Percentiles rank a stretch among this genome's conserved stretches.
These are phyloP conservation scores for Anastatica hierochuntica DNA, from an alignment of 345 rosid species.

Conservation along the genomic window DNA sequence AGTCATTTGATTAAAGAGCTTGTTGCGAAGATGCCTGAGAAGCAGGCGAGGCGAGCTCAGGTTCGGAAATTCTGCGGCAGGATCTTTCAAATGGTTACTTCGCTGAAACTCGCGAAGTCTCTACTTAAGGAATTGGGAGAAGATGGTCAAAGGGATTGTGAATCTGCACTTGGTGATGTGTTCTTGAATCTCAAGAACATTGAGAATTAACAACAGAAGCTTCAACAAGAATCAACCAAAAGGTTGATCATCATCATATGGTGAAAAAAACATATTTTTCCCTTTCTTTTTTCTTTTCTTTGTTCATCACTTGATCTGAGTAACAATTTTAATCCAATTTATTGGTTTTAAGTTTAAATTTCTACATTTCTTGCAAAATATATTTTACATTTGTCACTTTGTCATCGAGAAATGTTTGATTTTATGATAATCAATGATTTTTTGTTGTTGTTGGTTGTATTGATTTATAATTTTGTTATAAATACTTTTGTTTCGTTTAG, in stretches of 20 bases:
- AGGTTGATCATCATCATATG: constrained; percentile 1
- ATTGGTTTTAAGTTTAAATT: background rate
- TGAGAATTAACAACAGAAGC: constrained; percentile 5
- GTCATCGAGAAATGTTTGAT: constrained; percentile 5
- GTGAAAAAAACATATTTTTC: constrained; percentile 1
- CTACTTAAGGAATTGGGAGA: constrained; percentile 47
- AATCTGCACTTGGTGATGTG: constrained; percentile 52
- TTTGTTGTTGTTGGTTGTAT: background rate
- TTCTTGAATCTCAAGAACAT: constrained; percentile 46
- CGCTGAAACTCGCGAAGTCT: constrained; percentile 39
- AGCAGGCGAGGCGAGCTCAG: constrained; percentile 52
- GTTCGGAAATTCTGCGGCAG: constrained; percentile 60
- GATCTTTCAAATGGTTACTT: constrained; percentile 46
- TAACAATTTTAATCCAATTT: constrained; percentile 3
- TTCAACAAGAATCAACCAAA: background rate
- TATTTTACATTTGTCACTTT: constrained; percentile 1
- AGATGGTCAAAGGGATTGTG: constrained; percentile 54
- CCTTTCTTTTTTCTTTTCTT: background rate
- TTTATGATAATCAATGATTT: constrained; percentile 4
- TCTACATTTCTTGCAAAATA: background rate
- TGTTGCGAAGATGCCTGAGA: constrained; percentile 59
- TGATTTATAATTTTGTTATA: background rate
- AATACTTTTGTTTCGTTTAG: too few relatives aligned
- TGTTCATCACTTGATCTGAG: constrained; percentile 1
- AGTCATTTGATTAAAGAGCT: constrained; percentile 44